A percentile compares a stretch with the other conserved stretches of the same genome.
These are phyloP conservation scores for Penicillium samsonianum DNA, from an alignment of 495 filamentous ascomycete species.

Conservation along the genomic window DNA sequence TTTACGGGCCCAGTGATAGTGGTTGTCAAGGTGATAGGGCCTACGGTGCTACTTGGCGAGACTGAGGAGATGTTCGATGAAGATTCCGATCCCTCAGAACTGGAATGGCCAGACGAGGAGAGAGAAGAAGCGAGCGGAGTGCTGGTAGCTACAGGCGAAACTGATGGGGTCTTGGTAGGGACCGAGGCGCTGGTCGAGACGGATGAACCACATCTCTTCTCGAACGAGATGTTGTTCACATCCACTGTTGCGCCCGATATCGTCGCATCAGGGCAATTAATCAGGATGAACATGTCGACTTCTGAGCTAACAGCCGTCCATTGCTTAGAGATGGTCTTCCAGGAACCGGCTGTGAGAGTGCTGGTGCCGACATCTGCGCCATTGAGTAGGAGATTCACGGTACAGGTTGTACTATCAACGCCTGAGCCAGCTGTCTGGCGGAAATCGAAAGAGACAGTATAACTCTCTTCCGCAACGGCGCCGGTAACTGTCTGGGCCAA, in stretches of 20 bases:
- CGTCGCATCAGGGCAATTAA: not conserved
- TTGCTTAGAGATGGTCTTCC: conserved; percentile 1
- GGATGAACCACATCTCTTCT: not conserved
- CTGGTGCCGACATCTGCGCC: not conserved
- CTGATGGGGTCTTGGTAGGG: conserved; percentile 1
- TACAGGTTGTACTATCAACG: not conserved
- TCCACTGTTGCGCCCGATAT: not conserved
- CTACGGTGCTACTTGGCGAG: not conserved
- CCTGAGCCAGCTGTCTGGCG: not conserved
- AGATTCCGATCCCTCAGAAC: not conserved
- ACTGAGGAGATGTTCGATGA: not conserved
- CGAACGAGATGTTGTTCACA: conserved; percentile 1
- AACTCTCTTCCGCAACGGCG: not conserved
- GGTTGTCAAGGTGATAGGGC: not conserved
- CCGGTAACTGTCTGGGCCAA: not conserved
- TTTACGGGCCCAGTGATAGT: not conserved
- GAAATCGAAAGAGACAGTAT: conserved; percentile 5
- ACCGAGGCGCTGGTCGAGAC: not conserved
- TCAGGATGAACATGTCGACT: not conserved
- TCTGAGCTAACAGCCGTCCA: not conserved
- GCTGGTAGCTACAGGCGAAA: not conserved
- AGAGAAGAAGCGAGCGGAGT: not conserved
- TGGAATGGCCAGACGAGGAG: not conserved
- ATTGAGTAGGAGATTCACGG: not conserved
- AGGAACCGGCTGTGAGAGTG: not conserved